Evolutionary conservation across 2,329 filamentous ascomycete species (phyloP).

Genomic region (Phaeosphaeria sp.): DNA sequence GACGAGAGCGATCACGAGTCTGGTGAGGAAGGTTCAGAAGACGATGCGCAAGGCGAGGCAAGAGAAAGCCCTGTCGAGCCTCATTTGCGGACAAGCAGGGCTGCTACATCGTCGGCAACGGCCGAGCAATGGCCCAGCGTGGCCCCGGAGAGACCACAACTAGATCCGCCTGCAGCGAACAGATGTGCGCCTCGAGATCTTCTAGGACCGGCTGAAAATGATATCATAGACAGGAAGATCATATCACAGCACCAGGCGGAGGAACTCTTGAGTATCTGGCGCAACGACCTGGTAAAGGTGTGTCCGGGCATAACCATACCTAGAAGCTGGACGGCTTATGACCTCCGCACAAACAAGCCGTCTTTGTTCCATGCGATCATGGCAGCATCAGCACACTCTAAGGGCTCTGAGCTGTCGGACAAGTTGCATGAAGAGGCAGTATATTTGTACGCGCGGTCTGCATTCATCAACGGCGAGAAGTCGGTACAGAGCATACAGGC

Average conservation of each 20-base stretch:
- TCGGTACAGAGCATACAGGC: constrained; percentile 46
- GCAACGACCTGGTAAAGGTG: constrained; percentile 35
- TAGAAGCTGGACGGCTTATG: constrained; percentile 38
- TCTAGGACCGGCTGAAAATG: constrained; percentile 32
- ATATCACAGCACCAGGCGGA: constrained; percentile 37
- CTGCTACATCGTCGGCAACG: constrained; percentile 12
- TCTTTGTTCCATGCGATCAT: constrained; percentile 46
- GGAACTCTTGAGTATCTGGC: constrained; percentile 39
- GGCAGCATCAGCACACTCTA: constrained; percentile 44
- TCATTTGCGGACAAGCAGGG: constrained; percentile 17
- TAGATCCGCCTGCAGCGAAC: constrained; percentile 1
- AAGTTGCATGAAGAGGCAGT: constrained; percentile 43
- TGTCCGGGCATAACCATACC: constrained; percentile 41
- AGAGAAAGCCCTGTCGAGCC: constrained; percentile 20
- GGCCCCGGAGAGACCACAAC: constrained; percentile 9
- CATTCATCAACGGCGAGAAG: constrained; percentile 48
- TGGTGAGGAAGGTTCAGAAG: constrained; percentile 33
- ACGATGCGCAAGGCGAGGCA: constrained; percentile 19
- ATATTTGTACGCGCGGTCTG: constrained; percentile 39
- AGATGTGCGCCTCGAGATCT: constrained; percentile 25
- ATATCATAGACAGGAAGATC: constrained; percentile 44
- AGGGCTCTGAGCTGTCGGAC: constrained; percentile 40
- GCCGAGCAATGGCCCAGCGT: constrained; percentile 13
- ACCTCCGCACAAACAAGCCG: constrained; percentile 40
- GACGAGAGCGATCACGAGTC: constrained; percentile 39